A percentile compares a stretch with the other conserved stretches of the same genome.
Evolutionary conservation across 768 basidiomycete genomes (phyloP).

Genomic region (Leccinum broughii): DNA sequence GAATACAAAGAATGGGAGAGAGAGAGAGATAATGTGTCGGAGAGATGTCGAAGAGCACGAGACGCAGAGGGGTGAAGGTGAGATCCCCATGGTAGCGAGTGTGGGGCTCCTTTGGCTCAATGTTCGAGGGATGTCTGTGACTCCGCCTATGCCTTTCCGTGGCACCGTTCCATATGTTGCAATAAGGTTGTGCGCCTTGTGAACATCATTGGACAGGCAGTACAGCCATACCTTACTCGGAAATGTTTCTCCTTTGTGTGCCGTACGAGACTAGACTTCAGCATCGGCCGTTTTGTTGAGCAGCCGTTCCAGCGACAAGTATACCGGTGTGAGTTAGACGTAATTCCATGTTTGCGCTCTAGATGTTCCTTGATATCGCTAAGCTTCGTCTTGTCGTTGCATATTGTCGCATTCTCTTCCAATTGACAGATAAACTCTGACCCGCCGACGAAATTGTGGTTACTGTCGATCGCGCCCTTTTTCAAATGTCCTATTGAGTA

Average conservation of each 20-base stretch:
- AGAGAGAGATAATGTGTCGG: no score
- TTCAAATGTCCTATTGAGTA: neutral
- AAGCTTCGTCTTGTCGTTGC: neutral
- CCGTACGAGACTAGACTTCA: constrained; percentile 1
- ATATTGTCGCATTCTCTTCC: neutral
- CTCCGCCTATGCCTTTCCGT: neutral
- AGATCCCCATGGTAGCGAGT: no score
- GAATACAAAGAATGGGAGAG: no score
- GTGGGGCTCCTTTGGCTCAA: no score
- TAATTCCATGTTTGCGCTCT: neutral
- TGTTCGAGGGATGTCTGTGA: neutral
- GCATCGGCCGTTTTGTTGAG: neutral
- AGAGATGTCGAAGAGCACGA: no score
- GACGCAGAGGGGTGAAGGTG: no score
- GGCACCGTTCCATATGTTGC: neutral
- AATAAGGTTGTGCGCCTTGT: neutral
- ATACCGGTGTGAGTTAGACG: neutral
- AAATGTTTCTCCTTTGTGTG: no score
- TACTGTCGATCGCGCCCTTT: constrained; percentile 4
- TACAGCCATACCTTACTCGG: no score
- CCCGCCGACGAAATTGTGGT: neutral
- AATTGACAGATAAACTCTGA: constrained; percentile 6
- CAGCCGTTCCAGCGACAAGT: constrained; percentile 2
- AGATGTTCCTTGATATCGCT: neutral
- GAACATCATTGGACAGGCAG: no score